Percentiles rank a stretch among this genome's conserved stretches.
These are phyloP conservation scores for Elsinoe necatrix DNA, from an alignment of 2,329 filamentous ascomycete species.

Conservation along the genomic window DNA sequence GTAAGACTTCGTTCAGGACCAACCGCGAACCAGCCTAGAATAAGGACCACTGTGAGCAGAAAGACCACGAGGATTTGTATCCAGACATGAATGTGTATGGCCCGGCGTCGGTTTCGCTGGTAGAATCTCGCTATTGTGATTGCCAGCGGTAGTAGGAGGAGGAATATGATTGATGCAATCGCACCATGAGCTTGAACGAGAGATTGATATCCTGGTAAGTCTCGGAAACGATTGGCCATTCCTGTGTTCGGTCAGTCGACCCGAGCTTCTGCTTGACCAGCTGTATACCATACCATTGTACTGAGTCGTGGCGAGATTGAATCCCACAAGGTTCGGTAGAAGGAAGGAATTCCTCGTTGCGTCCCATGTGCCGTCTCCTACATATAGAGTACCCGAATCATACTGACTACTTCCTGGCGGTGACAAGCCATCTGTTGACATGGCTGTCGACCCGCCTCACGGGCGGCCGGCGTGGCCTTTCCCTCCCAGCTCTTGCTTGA, in stretches of 20 bases:
- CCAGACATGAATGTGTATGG: constrained; percentile 64
- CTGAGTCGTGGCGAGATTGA: constrained; percentile 73
- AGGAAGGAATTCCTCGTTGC: constrained; percentile 68
- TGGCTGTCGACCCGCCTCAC: constrained; percentile 16
- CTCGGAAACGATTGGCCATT: constrained; percentile 73
- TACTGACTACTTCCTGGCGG: constrained; percentile 66
- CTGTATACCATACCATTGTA: constrained; percentile 60
- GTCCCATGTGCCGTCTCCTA: constrained; percentile 80
- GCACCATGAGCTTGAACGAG: constrained; percentile 65
- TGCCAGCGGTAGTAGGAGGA: constrained; percentile 64
- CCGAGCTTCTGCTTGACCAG: background rate
- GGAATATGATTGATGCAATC: constrained; percentile 63
- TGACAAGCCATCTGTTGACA: constrained; percentile 42
- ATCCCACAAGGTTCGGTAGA: constrained; percentile 64
- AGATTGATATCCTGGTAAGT: constrained; percentile 59
- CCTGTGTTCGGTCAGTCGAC: constrained; percentile 40
- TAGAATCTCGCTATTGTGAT: constrained; percentile 68
- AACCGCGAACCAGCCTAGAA: constrained; percentile 70
- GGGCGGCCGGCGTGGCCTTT: background rate
- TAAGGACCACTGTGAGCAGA: constrained; percentile 61
- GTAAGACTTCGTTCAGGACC: constrained; percentile 62
- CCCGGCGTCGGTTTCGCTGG: constrained; percentile 50
- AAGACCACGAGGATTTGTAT: constrained; percentile 61
- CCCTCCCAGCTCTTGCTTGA: background rate
- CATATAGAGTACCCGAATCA: constrained; percentile 62